A percentile compares a stretch with the other conserved stretches of the same genome.
Evolutionary conservation across 1,284 basidiomycete genomes (phyloP).

Genomic region (Ganoderma meredithae): DNA sequence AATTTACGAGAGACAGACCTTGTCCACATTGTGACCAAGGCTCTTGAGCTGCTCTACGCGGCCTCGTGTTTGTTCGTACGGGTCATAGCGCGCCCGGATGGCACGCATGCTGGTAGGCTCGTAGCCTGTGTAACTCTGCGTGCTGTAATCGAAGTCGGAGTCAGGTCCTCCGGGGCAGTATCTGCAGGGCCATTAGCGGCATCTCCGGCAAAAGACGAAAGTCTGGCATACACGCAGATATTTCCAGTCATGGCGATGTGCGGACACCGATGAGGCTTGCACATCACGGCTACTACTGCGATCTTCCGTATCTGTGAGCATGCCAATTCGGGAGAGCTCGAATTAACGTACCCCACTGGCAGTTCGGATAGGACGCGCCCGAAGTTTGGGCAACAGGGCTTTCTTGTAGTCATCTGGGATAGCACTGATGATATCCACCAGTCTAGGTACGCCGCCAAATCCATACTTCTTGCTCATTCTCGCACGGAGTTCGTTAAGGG

Average conservation of each 20-base stretch:
- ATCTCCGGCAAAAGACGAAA: not conserved
- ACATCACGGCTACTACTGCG: constrained; percentile 99
- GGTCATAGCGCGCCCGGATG: constrained; percentile 97
- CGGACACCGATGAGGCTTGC: constrained; percentile 99
- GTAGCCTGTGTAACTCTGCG: constrained; percentile 97
- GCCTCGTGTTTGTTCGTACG: constrained; percentile 96
- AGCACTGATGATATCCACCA: constrained; percentile 98
- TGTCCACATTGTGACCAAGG: constrained; percentile 97
- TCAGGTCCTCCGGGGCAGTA: constrained; percentile 99
- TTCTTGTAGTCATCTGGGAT: constrained; percentile 98
- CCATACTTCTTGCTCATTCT: constrained; percentile 92
- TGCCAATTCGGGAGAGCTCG: constrained; percentile 14
- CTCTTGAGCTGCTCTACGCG: constrained; percentile 95
- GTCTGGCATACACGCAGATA: constrained; percentile 86
- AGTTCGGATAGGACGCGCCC: constrained; percentile 96
- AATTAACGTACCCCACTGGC: constrained; percentile 85
- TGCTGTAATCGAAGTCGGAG: constrained; percentile 99
- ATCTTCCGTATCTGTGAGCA: constrained; percentile 59
- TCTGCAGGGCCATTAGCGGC: constrained; percentile 47
- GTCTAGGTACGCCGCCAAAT: constrained; percentile 86
- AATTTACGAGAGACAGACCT: constrained; percentile 57
- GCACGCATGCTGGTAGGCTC: constrained; percentile 99
- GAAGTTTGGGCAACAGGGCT: constrained; percentile 88
- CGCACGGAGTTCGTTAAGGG: constrained; percentile 88
- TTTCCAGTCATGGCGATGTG: constrained; percentile 99